Base-by-base conservation (phyloP, 495 filamentous ascomycete genomes). In the Tetracladium setigerum region DNA sequence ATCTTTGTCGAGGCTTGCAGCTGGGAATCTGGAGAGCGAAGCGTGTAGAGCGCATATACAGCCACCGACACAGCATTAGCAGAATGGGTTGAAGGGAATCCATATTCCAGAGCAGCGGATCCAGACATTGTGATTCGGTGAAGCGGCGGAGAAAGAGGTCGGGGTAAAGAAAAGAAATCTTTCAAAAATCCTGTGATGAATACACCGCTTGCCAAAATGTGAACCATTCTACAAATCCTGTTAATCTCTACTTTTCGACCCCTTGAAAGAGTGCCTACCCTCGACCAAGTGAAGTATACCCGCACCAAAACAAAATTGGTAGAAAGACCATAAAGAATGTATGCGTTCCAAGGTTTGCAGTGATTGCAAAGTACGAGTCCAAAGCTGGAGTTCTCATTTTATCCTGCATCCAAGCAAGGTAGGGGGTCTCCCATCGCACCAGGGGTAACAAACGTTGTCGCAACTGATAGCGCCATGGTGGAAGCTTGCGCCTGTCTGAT, bases 241-340 rank as follows among this genome's bases (percentile, higher is more conserved):
- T 54, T 44, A 58, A 46, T 19, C 11, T 11, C 35, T 7, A n/a
- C 27, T 22, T 12, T 13, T 9, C 5, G 44, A 24, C 1, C 16
- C 17, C 2, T 19, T 2, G 7, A 18, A 17, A 41, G 1, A 15
- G 16, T 24, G 71, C 78, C 33, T 82, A 94, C 86, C 81, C 92
- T 66, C 89, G 78, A 22, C 86, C 92, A 38, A 94, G 74, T 46
- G 69, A 79, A 24, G 80, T 78, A 59, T 86, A 84, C 22, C 92
- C 91, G 59, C 87, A 91, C 92, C 92, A 98, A 68, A 96, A 96
- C 46, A 96, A 73, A 42, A 96, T 84, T 3, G 92, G 92, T 49
- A 98, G 66, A 40, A 85, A 79, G 42, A 94, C 74, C 90, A 95
- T 98, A 70, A 95, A 98, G 71, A 95, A 96, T 1, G 92, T 98